Conservation (phyloP, 1,284 basidiomycete species). For the Pisolithus thermaeus region DNA sequence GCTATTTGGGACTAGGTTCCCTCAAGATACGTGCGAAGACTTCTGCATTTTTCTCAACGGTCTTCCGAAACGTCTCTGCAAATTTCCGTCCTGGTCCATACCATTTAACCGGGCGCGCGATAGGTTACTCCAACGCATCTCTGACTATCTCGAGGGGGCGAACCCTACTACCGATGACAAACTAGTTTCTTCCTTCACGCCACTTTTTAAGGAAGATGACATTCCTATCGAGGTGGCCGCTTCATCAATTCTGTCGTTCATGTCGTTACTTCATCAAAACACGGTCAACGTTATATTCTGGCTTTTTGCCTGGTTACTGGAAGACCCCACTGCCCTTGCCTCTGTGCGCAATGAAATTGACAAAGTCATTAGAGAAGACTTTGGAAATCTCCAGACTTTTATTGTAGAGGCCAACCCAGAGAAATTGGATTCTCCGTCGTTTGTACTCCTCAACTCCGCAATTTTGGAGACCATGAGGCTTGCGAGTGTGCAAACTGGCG, state of each 20-base stretch:
- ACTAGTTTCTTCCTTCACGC: slow-evolving; percentile 11
- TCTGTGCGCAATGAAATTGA: slow-evolving; percentile 19
- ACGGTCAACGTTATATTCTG: slow-evolving; percentile 17
- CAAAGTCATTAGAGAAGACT: slow-evolving; percentile 8
- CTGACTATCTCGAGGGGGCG: slow-evolving; percentile 12
- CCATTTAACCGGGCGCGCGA: slow-evolving; percentile 14
- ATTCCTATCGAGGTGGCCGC: slow-evolving; percentile 16
- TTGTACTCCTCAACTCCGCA: slow-evolving; percentile 19
- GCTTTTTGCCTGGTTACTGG: slow-evolving; percentile 14
- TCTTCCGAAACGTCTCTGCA: slow-evolving; percentile 15
- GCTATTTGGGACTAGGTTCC: slow-evolving; percentile 18
- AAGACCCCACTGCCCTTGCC: slow-evolving; percentile 7
- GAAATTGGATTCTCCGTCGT: slow-evolving; percentile 14
- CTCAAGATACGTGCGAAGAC: slow-evolving; percentile 15
- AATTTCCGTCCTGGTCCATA: slow-evolving; percentile 11
- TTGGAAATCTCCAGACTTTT: slow-evolving; percentile 10
- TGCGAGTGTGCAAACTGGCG: slow-evolving; percentile 8
- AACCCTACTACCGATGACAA: slow-evolving; percentile 4
- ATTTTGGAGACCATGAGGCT: slow-evolving; percentile 26
- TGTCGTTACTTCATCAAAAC: slow-evolving; percentile 22
- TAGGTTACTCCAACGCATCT: slow-evolving; percentile 9
- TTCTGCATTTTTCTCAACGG: slow-evolving; percentile 17
- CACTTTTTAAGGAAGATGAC: slow-evolving; percentile 13
- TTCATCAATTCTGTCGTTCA: slow-evolving; percentile 15
- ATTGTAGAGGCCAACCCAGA: slow-evolving; percentile 7